Percentiles rank a stretch among this genome's conserved stretches.
Evolutionary conservation across 2,329 filamentous ascomycete genomes (phyloP).

Genomic region (Monilinia aucupariae): DNA sequence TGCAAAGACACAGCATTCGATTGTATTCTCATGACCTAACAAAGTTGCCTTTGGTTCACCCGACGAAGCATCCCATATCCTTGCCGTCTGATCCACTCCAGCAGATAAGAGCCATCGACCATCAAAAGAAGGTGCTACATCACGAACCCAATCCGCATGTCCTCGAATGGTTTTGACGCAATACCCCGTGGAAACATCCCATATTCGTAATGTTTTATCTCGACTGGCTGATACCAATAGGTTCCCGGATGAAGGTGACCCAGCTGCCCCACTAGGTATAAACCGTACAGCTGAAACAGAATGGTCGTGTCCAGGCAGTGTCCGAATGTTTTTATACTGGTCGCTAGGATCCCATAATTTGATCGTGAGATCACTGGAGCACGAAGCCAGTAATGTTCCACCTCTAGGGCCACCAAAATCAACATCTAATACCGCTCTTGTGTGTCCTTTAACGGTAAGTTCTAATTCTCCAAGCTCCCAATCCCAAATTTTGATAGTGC

Average conservation of each 20-base stretch:
- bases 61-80: constrained; percentile 76
- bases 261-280: constrained; percentile 75
- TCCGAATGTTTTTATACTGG: constrained; percentile 93
- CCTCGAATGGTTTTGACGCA: constrained; percentile 86
- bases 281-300: constrained; percentile 86
- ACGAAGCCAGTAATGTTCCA: constrained; percentile 63
- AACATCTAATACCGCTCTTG: constrained; percentile 78
- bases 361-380: constrained; percentile 81
- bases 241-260: constrained; percentile 73
- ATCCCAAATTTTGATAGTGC: constrained; percentile 95
- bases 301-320: constrained; percentile 85
- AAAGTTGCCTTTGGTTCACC: constrained; percentile 73
- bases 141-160: constrained; percentile 86
- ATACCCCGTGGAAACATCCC: constrained; percentile 90
- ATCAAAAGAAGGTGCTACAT: constrained; percentile 75
- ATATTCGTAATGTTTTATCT: constrained; percentile 79
- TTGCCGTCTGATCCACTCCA: constrained; percentile 74
- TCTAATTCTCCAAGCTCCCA: constrained; percentile 92
- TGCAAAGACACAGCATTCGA: constrained; percentile 83
- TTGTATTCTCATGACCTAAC: constrained; percentile 77
- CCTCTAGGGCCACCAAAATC: constrained; percentile 85
- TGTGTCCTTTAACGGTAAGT: constrained; percentile 86
- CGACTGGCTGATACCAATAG: constrained; percentile 80
- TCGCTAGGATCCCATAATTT: constrained; percentile 91
- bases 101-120: constrained; percentile 78